A percentile compares a stretch with the other conserved stretches of the same genome.
phyloP scores from a whole-genome alignment of 2,329 filamentous ascomycete genomes.

The Aaosphaeria arxii region DNA sequence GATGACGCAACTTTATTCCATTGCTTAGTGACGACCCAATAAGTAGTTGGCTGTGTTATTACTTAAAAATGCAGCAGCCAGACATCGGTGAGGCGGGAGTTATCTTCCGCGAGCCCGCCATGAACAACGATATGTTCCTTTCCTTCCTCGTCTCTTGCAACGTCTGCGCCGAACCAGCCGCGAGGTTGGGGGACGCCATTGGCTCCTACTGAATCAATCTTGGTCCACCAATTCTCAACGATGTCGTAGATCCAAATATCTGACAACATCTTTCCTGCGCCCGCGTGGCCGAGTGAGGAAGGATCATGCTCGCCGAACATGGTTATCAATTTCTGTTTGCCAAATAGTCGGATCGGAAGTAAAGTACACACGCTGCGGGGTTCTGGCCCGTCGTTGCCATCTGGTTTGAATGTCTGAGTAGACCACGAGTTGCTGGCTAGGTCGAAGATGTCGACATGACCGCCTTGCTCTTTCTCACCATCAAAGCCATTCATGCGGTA shows the following conservation, averaged over 20 bases:
- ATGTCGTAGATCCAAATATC: slow-evolving; percentile 51
- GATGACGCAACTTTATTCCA: too few relatives aligned
- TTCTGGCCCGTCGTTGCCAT: slow-evolving; percentile 46
- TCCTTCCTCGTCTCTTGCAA: slow-evolving; percentile 25
- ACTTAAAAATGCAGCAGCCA: slow-evolving; percentile 42
- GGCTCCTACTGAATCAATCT: slow-evolving; percentile 16
- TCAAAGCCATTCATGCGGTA: slow-evolving; percentile 83
- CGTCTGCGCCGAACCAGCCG: slow-evolving; percentile 56
- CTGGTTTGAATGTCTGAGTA: slow-evolving; percentile 35
- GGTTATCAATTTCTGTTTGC: slow-evolving; percentile 44
- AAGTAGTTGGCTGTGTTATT: neutral
- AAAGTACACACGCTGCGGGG: slow-evolving; percentile 51
- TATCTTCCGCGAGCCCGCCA: slow-evolving; percentile 52
- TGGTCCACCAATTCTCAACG: slow-evolving; percentile 33
- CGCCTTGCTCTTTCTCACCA: slow-evolving; percentile 66
- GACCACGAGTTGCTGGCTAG: slow-evolving; percentile 40
- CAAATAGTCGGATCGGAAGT: slow-evolving; percentile 39
- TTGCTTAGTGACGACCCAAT: too few relatives aligned
- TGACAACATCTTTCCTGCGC: slow-evolving; percentile 55
- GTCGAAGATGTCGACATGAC: slow-evolving; percentile 63
- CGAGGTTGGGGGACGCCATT: slow-evolving; percentile 39
- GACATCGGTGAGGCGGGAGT: slow-evolving; percentile 50
- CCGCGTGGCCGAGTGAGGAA: slow-evolving; percentile 51
- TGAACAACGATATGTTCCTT: slow-evolving; percentile 45
- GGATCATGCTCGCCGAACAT: slow-evolving; percentile 56